These are phyloP conservation scores for Sporothrix brunneoviolacea DNA, from an alignment of 2,329 filamentous ascomycete species.

Conservation along the genomic window DNA sequence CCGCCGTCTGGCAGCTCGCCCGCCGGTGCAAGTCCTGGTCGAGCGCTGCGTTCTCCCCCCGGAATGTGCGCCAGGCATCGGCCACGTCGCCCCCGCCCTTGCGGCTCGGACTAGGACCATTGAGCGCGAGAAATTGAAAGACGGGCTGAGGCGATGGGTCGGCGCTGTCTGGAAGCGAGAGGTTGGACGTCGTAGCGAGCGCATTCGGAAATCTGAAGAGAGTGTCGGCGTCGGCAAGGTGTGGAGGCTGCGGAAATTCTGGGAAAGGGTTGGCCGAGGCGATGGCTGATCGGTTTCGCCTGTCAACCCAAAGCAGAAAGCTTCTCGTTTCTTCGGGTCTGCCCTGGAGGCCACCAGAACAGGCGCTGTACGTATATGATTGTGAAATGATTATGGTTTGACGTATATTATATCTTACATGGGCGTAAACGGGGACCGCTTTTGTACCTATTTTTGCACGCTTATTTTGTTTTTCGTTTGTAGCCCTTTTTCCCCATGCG, in stretches of 20 bases:
- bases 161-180: conserved; percentile 50
- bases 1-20: conserved; percentile 52
- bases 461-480: no score
- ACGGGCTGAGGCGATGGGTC: conserved; percentile 58
- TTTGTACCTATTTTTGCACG: no score
- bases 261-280: conserved; percentile 51
- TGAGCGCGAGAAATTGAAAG: conserved; percentile 62
- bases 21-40: conserved; percentile 53
- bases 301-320: no score
- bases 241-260: conserved; percentile 57
- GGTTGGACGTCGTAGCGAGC: conserved; percentile 43
- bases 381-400: not conserved
- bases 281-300: not conserved
- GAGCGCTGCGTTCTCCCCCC: conserved; percentile 57
- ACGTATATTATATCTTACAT: no score
- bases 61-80: conserved; percentile 49
- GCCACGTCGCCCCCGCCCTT: conserved; percentile 48
- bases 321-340: no score
- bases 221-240: conserved; percentile 48
- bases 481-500: no score
- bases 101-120: conserved; percentile 57
- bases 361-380: not conserved
- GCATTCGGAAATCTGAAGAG: conserved; percentile 42
- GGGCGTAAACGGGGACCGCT: no score
- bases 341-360: no score